Evolutionary conservation across 805 yeast species (phyloP).

Genomic region (Cephaloascus albidus): DNA sequence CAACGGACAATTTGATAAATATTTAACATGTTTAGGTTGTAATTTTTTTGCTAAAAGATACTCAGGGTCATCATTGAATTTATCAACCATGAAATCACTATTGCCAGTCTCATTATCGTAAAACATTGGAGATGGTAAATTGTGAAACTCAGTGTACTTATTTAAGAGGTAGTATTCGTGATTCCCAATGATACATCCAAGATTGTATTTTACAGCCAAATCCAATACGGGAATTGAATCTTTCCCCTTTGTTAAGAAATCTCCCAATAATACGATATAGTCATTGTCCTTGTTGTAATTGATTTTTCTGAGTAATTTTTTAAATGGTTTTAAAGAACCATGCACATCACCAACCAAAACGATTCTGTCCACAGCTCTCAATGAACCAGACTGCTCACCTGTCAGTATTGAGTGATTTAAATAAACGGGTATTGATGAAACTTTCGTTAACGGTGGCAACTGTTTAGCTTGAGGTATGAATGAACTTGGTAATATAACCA

Average conservation of each 20-base stretch:
- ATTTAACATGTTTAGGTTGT: conserved; percentile 51
- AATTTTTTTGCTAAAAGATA: conserved; percentile 41
- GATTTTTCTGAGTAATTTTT: conserved; percentile 40
- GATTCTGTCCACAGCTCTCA: conserved; percentile 29
- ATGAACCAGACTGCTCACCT: conserved; percentile 6
- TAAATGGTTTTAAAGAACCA: conserved; percentile 57
- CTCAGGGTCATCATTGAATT: conserved; percentile 25
- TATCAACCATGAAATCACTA: conserved; percentile 6
- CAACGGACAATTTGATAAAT: conserved; percentile 53
- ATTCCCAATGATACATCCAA: conserved; percentile 79
- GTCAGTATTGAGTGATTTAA: conserved; percentile 9
- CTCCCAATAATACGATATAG: conserved; percentile 68
- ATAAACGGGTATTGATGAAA: conserved; percentile 13
- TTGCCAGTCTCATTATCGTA: conserved; percentile 3
- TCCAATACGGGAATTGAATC: conserved; percentile 63
- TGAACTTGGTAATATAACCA: conserved; percentile 19
- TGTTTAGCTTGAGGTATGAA: conserved; percentile 23
- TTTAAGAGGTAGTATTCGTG: conserved; percentile 72
- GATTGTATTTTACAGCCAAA: conserved; percentile 45
- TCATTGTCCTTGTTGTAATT: conserved; percentile 40
- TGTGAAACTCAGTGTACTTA: conserved; percentile 54
- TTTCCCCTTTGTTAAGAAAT: conserved; percentile 79
- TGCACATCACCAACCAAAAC: conserved; percentile 84
- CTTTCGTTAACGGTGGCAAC: conserved; percentile 14
- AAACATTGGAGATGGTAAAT: conserved; percentile 25